Evolutionary conservation across 305 asterid genomes (phyloP).

Genomic region (Coffea humblotiana): DNA sequence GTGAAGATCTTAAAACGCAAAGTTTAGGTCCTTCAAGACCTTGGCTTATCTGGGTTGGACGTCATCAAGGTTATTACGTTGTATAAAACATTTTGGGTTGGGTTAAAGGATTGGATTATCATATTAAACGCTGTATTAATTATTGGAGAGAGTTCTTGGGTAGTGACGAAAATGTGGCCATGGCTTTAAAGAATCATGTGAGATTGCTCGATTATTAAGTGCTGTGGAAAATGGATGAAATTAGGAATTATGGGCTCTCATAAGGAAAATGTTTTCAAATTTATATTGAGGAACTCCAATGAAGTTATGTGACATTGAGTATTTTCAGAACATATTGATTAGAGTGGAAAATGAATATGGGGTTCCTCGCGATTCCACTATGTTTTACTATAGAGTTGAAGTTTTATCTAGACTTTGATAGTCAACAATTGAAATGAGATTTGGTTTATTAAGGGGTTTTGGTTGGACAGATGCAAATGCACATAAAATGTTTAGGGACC

Average conservation of each 20-base stretch:
- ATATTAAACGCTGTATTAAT: constrained; percentile 14
- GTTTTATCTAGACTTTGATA: not conserved
- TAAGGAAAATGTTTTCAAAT: not conserved
- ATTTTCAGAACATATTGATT: constrained; percentile 9
- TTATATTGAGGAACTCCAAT: not conserved
- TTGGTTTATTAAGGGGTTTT: constrained; percentile 7
- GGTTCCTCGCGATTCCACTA: constrained; percentile 6
- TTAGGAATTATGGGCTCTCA: constrained; percentile 17
- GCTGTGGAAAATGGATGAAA: not conserved
- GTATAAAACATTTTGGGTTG: not conserved
- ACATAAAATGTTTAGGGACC: not conserved
- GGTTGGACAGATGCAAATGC: constrained; percentile 9
- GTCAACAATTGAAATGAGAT: constrained; percentile 18
- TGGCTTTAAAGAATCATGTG: constrained; percentile 4
- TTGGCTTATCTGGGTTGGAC: constrained; percentile 22
- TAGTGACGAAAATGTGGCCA: constrained; percentile 11
- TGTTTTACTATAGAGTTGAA: constrained; percentile 19
- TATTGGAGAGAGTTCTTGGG: constrained; percentile 18
- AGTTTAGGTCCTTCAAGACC: not conserved
- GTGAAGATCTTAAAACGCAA: constrained; percentile 23
- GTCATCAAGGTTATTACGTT: not conserved
- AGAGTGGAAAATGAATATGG: constrained; percentile 28
- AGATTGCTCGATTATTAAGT: not conserved
- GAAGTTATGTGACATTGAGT: not conserved
- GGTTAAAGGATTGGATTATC: not conserved